phyloP scores from a whole-genome alignment of 768 basidiomycete species.

The Pisolithus marmoratus region DNA sequence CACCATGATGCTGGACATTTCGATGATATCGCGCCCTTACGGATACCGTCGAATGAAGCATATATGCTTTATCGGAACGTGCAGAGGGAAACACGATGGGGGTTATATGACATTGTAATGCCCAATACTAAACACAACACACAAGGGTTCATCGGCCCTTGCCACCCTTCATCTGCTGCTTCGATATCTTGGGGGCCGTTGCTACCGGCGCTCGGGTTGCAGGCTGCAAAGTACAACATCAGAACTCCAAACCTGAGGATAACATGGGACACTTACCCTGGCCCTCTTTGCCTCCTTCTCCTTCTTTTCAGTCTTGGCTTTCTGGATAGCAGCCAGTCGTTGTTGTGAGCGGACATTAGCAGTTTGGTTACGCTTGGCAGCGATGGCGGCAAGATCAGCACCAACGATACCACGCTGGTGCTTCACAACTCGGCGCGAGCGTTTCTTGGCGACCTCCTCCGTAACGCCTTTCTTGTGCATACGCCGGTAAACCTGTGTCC shows the following conservation, averaged over 20 bases:
- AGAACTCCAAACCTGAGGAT: conserved; percentile 4
- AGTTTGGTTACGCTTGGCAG: conserved; percentile 90
- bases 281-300: conserved; percentile 90
- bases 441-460: conserved; percentile 99
- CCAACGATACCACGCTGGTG: conserved; percentile 98
- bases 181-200: conserved; percentile 80
- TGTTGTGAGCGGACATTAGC: conserved; percentile 76
- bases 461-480: conserved; percentile 99
- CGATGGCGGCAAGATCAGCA: conserved; percentile 87
- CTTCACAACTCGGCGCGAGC: conserved; percentile 94
- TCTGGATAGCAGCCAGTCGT: conserved; percentile 80
- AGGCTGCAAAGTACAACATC: conserved; percentile 35
- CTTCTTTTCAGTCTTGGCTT: conserved; percentile 97
- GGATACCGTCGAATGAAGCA: conserved; percentile 3
- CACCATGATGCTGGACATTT: background rate
- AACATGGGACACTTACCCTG: conserved; percentile 45
- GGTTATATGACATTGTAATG: conserved; percentile 14
- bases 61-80: conserved; percentile 12
- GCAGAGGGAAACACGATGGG: conserved; percentile 6
- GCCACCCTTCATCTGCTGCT: conserved; percentile 94
- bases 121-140: conserved; percentile 1
- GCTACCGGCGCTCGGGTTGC: conserved; percentile 43
- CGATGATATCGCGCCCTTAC: background rate
- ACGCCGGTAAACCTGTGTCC: conserved; percentile 90
- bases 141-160: conserved; percentile 56